Percentiles rank a stretch among this genome's conserved stretches.
Evolutionary conservation across 116 monocot species (phyloP).

Genomic region (Iris pallida): DNA sequence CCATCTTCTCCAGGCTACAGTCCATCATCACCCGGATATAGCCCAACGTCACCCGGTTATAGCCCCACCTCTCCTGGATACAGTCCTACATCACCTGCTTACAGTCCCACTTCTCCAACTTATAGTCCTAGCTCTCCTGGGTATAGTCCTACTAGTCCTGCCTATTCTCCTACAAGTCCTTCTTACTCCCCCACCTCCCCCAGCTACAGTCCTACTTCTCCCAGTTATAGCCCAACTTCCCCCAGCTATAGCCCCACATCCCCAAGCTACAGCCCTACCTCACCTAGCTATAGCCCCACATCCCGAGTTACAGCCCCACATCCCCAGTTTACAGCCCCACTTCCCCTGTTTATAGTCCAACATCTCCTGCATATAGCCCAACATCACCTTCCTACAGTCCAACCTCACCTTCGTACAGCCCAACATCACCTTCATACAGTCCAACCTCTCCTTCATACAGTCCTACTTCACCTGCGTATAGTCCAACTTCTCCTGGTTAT

Average conservation of each 20-base stretch:
- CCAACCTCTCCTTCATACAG: conserved; percentile 85
- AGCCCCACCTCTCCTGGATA: conserved; percentile 82
- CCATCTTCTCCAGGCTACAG: conserved; percentile 72
- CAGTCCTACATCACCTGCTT: conserved; percentile 76
- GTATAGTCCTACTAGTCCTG: conserved; percentile 86
- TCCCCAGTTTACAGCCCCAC: conserved; percentile 86
- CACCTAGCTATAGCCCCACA: conserved; percentile 78
- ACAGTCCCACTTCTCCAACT: conserved; percentile 80
- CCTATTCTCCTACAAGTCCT: conserved; percentile 89
- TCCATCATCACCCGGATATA: conserved; percentile 89
- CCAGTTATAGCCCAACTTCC: conserved; percentile 83
- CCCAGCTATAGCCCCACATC: conserved; percentile 90
- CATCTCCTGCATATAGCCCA: conserved; percentile 80
- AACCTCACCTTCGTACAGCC: conserved; percentile 86
- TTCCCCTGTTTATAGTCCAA: conserved; percentile 86
- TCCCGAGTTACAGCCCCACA: conserved; percentile 86
- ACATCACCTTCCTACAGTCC: conserved; percentile 86
- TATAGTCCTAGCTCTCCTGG: conserved; percentile 90
- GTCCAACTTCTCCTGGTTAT: conserved; percentile 88
- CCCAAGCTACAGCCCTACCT: conserved; percentile 81
- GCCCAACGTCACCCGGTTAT: conserved; percentile 66
- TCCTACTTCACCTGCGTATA: conserved; percentile 75
- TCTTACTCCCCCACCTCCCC: conserved; percentile 70
- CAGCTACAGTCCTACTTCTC: conserved; percentile 66
- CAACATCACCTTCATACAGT: conserved; percentile 82